Evolutionary conservation across 306 rosid genomes (phyloP).

Genomic region (Calophaca sinica): DNA sequence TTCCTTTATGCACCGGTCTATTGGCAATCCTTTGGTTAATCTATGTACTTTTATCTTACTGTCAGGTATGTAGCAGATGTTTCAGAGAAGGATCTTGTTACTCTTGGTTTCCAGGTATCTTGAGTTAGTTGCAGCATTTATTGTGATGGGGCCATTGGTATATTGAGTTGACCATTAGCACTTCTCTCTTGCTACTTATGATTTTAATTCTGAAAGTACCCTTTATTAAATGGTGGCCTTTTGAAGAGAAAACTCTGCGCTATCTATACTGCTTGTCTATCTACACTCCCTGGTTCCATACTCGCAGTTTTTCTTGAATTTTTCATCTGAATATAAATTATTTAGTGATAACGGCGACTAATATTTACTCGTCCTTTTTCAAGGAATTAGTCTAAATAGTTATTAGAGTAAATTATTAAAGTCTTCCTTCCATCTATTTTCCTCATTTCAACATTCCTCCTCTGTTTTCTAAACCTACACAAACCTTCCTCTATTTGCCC

Average conservation of each 20-base stretch:
- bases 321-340: not conserved
- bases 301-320: not conserved
- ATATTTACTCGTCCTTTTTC: conserved; percentile 16
- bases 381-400: conserved; percentile 5
- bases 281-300: not conserved
- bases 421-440: not conserved
- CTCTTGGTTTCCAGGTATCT: conserved; percentile 93
- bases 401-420: not conserved
- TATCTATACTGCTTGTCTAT: conserved; percentile 13
- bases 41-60: conserved; percentile 45
- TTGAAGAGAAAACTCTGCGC: conserved; percentile 22
- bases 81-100: conserved; percentile 90
- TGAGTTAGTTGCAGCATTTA: conserved; percentile 35
- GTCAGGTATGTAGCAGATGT: conserved; percentile 91
- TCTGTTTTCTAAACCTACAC: no score
- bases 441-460: no score
- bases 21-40: conserved; percentile 42
- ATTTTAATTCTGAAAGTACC: conserved; percentile 8
- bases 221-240: conserved; percentile 22
- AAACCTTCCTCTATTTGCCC: no score
- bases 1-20: conserved; percentile 27
- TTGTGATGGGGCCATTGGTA: conserved; percentile 8
- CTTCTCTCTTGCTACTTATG: conserved; percentile 13
- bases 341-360: not conserved
- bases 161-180: conserved; percentile 33